Percentiles rank a stretch among this genome's conserved stretches.
Conservation (phyloP, 768 basidiomycete genomes). For the Boletus fagicola region DNA sequence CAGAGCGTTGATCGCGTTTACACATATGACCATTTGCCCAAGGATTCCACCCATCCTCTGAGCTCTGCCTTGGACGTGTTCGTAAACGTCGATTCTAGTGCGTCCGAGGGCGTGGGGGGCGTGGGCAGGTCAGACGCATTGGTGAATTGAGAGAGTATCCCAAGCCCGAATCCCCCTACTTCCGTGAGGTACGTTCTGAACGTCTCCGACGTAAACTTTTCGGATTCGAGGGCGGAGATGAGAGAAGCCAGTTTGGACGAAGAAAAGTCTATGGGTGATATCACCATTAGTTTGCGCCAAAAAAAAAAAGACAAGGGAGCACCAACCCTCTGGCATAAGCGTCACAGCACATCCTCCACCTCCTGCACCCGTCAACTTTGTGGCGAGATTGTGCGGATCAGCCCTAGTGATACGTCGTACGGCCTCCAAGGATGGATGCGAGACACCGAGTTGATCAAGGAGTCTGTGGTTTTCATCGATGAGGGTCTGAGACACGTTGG, state of each 20-base stretch:
- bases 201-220: conserved; percentile 33
- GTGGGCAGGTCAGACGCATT: conserved; percentile 23
- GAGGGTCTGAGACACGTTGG: conserved; percentile 50
- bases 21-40: conserved; percentile 42
- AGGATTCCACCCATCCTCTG: conserved; percentile 34
- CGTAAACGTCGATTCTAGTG: conserved; percentile 26
- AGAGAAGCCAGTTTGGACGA: conserved; percentile 57
- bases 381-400: conserved; percentile 67
- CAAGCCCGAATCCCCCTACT: conserved; percentile 91
- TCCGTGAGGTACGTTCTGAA: conserved; percentile 73
- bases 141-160: conserved; percentile 66
- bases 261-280: conserved; percentile 58
- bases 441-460: conserved; percentile 83
- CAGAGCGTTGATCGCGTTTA: conserved; percentile 12
- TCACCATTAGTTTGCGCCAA: neutral
- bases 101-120: conserved; percentile 21
- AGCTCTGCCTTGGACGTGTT: conserved; percentile 30
- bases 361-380: conserved; percentile 97
- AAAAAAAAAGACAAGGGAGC: neutral
- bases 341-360: conserved; percentile 99
- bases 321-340: conserved; percentile 87
- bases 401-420: conserved; percentile 70
- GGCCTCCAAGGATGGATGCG: conserved; percentile 82
- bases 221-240: conserved; percentile 47
- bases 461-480: conserved; percentile 89